These are phyloP conservation scores for Globisporangium megalacanthum DNA, from an alignment of 352 stramenopile species.

Conservation along the genomic window DNA sequence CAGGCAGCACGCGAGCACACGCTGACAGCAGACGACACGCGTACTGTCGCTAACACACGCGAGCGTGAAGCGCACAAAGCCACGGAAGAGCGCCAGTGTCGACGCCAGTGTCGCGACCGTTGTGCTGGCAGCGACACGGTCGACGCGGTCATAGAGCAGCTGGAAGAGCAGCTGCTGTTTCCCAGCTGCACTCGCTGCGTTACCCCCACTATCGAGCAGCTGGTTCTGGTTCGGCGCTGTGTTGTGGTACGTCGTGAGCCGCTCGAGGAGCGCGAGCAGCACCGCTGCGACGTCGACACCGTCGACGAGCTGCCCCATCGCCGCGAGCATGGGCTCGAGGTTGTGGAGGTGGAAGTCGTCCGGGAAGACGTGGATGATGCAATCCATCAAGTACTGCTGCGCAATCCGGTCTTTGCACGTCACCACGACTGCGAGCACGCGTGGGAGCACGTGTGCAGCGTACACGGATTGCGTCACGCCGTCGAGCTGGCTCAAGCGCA, in stretches of 20 bases:
- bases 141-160: slow-evolving; percentile 13
- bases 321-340: slow-evolving; percentile 86
- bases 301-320: slow-evolving; percentile 83
- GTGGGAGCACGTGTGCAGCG: slow-evolving; percentile 84
- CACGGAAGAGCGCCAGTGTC: slow-evolving; percentile 38
- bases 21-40: slow-evolving; percentile 14
- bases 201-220: not conserved
- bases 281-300: slow-evolving; percentile 91
- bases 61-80: slow-evolving; percentile 46
- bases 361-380: slow-evolving; percentile 97
- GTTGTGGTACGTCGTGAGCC: slow-evolving; percentile 88
- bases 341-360: slow-evolving; percentile 97
- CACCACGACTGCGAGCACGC: slow-evolving; percentile 92
- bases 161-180: slow-evolving; percentile 17
- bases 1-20: slow-evolving; percentile 25
- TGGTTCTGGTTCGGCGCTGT: slow-evolving; percentile 3
- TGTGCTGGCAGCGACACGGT: not conserved
- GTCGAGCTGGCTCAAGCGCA: slow-evolving; percentile 95
- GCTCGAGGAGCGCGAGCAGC: slow-evolving; percentile 92
- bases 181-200: slow-evolving; percentile 6
- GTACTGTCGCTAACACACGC: slow-evolving; percentile 26
- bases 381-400: slow-evolving; percentile 99
- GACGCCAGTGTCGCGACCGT: slow-evolving; percentile 10
- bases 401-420: slow-evolving; percentile 94
- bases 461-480: slow-evolving; percentile 91